These are phyloP conservation scores for Neopestalotiopsis sp. DNA, from an alignment of 2,329 filamentous ascomycete species.

Conservation along the genomic window DNA sequence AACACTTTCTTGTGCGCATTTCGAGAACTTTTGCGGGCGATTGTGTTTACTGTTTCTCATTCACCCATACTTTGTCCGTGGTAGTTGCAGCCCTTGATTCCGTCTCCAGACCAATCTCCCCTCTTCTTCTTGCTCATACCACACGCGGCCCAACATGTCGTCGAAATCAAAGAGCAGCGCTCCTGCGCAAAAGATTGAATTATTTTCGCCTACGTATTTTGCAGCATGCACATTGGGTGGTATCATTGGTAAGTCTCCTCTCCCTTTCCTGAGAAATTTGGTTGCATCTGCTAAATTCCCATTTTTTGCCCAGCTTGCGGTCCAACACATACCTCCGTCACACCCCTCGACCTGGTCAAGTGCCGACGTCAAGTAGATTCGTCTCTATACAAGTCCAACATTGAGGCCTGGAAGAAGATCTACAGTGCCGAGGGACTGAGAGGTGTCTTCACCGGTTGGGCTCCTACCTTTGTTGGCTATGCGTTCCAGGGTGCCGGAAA, in stretches of 20 bases:
- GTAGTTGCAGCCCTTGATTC: neutral
- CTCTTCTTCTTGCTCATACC: neutral
- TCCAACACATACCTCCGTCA: slow-evolving; percentile 21
- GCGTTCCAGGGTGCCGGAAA: slow-evolving; percentile 84
- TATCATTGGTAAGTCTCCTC: slow-evolving; percentile 19
- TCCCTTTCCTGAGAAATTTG: neutral
- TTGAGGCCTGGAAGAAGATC: slow-evolving; percentile 80
- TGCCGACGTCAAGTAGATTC: slow-evolving; percentile 84
- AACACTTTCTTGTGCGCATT: neutral
- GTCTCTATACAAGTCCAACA: slow-evolving; percentile 81
- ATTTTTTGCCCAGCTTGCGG: slow-evolving; percentile 17
- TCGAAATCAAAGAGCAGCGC: slow-evolving; percentile 3
- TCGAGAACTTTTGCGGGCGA: neutral
- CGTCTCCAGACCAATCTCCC: neutral
- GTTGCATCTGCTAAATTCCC: neutral
- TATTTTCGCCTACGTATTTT: slow-evolving; percentile 22
- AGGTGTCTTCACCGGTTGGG: slow-evolving; percentile 84
- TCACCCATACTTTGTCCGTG: neutral
- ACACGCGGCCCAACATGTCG: slow-evolving; percentile 12
- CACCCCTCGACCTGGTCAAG: slow-evolving; percentile 84
- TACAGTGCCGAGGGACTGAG: slow-evolving; percentile 74
- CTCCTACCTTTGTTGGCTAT: slow-evolving; percentile 83
- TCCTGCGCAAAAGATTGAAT: slow-evolving; percentile 18
- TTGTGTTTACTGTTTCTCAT: neutral
- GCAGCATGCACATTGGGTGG: slow-evolving; percentile 22